Conservation (phyloP, 495 filamentous ascomycete genomes). For the Daldinia grandis region DNA sequence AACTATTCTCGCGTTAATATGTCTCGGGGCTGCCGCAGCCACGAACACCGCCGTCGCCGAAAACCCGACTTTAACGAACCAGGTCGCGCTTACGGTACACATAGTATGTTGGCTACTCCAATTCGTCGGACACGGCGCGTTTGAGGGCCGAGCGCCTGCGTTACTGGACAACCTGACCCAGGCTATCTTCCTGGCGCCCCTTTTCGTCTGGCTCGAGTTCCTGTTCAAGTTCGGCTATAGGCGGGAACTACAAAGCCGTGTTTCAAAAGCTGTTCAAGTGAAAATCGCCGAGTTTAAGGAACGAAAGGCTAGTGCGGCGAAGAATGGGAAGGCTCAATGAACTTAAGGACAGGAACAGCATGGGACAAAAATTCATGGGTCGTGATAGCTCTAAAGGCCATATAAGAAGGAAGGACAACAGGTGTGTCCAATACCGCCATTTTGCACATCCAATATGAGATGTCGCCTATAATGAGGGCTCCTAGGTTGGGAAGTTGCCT, state of each 20-base stretch:
- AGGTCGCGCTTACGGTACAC: conserved; percentile 72
- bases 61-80: conserved; percentile 72
- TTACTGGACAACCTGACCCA: conserved; percentile 90
- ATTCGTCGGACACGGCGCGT: conserved; percentile 90
- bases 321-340: conserved; percentile 50
- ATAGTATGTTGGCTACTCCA: conserved; percentile 84
- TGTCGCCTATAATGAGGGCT: conserved; percentile 2
- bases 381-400: not conserved
- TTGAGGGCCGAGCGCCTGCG: conserved; percentile 87
- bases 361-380: not conserved
- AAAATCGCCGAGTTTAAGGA: conserved; percentile 68
- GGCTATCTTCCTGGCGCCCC: conserved; percentile 91
- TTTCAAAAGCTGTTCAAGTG: conserved; percentile 75
- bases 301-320: conserved; percentile 46
- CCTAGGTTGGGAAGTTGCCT: not conserved
- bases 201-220: conserved; percentile 97
- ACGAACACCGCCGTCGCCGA: conserved; percentile 76
- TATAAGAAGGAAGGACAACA: conserved; percentile 16
- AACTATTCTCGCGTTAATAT: conserved; percentile 71
- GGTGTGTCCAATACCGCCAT: not conserved
- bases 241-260: conserved; percentile 79
- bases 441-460: conserved; percentile 8
- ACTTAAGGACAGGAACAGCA: not conserved
- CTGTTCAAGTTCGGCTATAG: conserved; percentile 92
- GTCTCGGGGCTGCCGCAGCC: conserved; percentile 75